Evolutionary conservation across 2,329 filamentous ascomycete species (phyloP).

Genomic region (Hypocrella siamensis): DNA sequence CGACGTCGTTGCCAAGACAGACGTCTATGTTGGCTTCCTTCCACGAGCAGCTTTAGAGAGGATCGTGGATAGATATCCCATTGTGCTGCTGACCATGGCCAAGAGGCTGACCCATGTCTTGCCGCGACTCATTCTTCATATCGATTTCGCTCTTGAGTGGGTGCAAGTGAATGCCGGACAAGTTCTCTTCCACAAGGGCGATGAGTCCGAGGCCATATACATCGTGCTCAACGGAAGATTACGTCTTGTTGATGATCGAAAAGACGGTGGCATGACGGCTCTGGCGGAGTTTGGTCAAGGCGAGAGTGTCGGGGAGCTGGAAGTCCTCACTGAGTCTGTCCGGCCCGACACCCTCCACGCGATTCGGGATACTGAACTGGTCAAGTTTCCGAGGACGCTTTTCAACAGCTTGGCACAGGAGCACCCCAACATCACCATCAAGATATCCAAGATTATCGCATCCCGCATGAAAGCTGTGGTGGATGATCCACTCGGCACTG

Average conservation of each 20-base stretch:
- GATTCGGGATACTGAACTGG: conserved; percentile 89
- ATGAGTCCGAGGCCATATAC: conserved; percentile 97
- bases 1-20: conserved; percentile 91
- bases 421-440: conserved; percentile 95
- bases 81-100: conserved; percentile 87
- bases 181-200: conserved; percentile 81
- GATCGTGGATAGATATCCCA: conserved; percentile 84
- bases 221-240: conserved; percentile 90
- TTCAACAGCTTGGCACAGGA: conserved; percentile 97
- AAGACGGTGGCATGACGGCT: conserved; percentile 69
- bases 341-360: conserved; percentile 88
- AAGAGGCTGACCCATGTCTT: conserved; percentile 83
- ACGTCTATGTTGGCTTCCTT: conserved; percentile 93
- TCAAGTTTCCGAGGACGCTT: conserved; percentile 86
- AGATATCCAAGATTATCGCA: conserved; percentile 96
- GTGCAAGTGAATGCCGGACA: conserved; percentile 91
- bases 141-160: conserved; percentile 97
- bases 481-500: conserved; percentile 59
- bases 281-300: conserved; percentile 91
- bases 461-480: conserved; percentile 83
- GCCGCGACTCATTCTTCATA: conserved; percentile 81
- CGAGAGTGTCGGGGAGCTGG: conserved; percentile 91
- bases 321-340: conserved; percentile 86
- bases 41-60: conserved; percentile 74
- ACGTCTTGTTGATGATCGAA: conserved; percentile 66